Percentiles rank a stretch among this genome's conserved stretches.
Conservation (phyloP, 2,329 filamentous ascomycete genomes). For the Aspergillus caelatus region DNA sequence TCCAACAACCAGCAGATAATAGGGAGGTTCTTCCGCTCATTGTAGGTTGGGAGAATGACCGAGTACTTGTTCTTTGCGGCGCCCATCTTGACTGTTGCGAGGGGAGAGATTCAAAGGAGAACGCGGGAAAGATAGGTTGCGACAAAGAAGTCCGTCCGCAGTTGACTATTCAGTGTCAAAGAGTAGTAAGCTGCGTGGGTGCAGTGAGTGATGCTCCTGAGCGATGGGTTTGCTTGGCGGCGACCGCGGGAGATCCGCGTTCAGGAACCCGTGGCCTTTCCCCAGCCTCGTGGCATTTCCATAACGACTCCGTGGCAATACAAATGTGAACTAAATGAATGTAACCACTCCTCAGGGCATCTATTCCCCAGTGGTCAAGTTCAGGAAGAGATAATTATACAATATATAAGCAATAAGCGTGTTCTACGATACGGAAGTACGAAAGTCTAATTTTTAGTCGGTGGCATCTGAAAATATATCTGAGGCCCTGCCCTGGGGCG, state of each 20-base stretch:
- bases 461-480: too few relatives aligned
- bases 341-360: too few relatives aligned
- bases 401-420: too few relatives aligned
- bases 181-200: slow-evolving; percentile 4
- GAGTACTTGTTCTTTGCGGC: slow-evolving; percentile 78
- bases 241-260: slow-evolving; percentile 16
- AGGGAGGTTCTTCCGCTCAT: slow-evolving; percentile 95
- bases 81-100: slow-evolving; percentile 33
- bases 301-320: neutral
- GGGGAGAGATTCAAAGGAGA: neutral
- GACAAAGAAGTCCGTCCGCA: neutral
- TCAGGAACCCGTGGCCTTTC: slow-evolving; percentile 16
- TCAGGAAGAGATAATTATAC: too few relatives aligned
- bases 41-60: slow-evolving; percentile 96
- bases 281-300: neutral
- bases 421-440: too few relatives aligned
- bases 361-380: too few relatives aligned
- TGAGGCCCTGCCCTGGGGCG: too few relatives aligned
- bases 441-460: too few relatives aligned
- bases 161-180: neutral
- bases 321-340: too few relatives aligned
- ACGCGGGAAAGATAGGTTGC: neutral
- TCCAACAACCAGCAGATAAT: slow-evolving; percentile 94
- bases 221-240: slow-evolving; percentile 4
- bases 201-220: slow-evolving; percentile 10